Evolutionary conservation across 2,329 filamentous ascomycete species (phyloP).

Genomic region (Zasmidium angulare): DNA sequence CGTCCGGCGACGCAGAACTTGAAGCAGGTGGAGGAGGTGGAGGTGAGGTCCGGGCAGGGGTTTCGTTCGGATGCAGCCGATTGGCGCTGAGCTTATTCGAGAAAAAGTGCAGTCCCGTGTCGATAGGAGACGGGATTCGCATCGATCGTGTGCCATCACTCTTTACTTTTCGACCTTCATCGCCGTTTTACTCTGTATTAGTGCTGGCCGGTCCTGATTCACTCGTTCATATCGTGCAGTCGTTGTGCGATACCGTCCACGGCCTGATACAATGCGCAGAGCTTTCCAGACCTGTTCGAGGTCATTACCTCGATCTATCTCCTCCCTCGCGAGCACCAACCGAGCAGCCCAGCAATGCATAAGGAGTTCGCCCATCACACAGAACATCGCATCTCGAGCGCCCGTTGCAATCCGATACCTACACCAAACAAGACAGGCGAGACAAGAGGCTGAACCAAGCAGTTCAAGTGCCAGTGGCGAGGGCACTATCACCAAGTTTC

Average conservation of each 20-base stretch:
- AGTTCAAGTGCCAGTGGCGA: slow-evolving; percentile 16
- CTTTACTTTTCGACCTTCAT: neutral
- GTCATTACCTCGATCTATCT: slow-evolving; percentile 26
- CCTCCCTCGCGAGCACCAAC: slow-evolving; percentile 14
- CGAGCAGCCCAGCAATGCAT: slow-evolving; percentile 18
- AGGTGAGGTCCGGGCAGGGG: neutral
- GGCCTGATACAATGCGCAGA: slow-evolving; percentile 27
- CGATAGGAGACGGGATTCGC: neutral
- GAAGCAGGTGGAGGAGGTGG: neutral
- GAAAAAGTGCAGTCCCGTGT: neutral
- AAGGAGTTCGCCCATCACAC: slow-evolving; percentile 25
- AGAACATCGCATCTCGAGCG: slow-evolving; percentile 38
- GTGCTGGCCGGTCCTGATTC: neutral
- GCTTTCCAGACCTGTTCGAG: slow-evolving; percentile 33
- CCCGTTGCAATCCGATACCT: slow-evolving; percentile 29
- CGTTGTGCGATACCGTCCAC: neutral
- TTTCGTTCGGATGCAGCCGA: neutral
- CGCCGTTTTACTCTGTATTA: neutral
- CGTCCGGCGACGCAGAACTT: too few relatives aligned
- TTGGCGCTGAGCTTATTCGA: neutral
- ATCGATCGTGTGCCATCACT: neutral
- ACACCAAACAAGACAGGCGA: slow-evolving; percentile 39
- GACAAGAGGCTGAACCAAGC: slow-evolving; percentile 22
- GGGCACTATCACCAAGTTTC: slow-evolving; percentile 42
- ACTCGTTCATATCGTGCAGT: neutral